Evolutionary conservation across 805 yeast species (phyloP).

Genomic region (Dipodascus albidus): DNA sequence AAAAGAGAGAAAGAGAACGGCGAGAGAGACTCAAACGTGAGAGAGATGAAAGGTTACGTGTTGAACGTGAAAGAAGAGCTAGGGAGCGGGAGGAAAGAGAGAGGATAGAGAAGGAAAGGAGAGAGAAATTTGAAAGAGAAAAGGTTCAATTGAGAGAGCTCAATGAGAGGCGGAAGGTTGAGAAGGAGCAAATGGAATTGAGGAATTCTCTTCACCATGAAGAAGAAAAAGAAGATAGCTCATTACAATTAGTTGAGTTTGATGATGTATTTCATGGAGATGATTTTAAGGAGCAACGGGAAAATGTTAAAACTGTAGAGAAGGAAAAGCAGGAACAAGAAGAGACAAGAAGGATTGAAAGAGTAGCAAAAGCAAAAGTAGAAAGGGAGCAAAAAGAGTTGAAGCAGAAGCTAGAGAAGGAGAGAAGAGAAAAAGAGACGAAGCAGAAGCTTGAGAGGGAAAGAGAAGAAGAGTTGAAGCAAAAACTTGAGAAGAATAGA

Average conservation of each 20-base stretch:
- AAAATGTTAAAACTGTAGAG: no score
- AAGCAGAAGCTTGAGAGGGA: not conserved
- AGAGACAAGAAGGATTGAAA: no score
- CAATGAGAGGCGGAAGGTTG: not conserved
- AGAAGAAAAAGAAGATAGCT: not conserved
- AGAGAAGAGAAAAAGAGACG: not conserved
- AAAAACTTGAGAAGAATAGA: not conserved
- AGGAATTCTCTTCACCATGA: no score
- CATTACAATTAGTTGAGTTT: not conserved
- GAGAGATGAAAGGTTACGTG: not conserved
- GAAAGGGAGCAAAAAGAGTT: not conserved
- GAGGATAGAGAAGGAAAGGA: not conserved
- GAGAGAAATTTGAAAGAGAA: not conserved
- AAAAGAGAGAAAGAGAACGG: not conserved
- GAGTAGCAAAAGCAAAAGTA: no score
- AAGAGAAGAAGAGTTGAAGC: not conserved
- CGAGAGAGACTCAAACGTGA: not conserved
- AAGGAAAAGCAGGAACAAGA: not conserved
- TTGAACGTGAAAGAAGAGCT: not conserved
- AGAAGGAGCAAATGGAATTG: not conserved
- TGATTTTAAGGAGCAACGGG: no score
- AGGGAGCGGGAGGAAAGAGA: not conserved
- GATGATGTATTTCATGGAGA: not conserved
- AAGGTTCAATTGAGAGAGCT: no score
- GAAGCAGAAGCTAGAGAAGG: not conserved